phyloP scores from a whole-genome alignment of 2,329 filamentous ascomycete genomes.

The Fusarium kyushuense region DNA sequence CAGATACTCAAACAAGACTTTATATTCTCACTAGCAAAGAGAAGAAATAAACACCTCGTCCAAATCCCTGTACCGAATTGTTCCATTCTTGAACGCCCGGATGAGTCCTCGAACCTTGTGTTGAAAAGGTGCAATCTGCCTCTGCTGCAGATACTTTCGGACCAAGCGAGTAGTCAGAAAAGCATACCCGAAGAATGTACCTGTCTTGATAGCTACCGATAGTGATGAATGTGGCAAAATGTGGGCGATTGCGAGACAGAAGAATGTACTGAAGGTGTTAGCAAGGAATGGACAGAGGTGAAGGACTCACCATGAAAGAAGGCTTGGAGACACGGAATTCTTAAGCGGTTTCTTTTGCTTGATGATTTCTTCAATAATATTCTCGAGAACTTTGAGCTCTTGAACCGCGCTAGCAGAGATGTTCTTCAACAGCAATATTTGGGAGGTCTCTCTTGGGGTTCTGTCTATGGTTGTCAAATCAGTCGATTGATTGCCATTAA shows the following conservation, averaged over 20 bases:
- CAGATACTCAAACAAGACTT: too few species aligned
- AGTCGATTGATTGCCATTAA: neutral
- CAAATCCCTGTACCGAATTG: conserved; percentile 2
- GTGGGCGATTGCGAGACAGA: neutral
- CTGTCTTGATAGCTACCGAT: rapidly evolving
- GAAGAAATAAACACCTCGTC: conserved; percentile 1
- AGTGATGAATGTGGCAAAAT: rapidly evolving
- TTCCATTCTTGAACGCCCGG: conserved; percentile 23
- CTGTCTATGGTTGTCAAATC: neutral
- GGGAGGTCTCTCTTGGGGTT: neutral
- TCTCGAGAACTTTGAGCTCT: neutral
- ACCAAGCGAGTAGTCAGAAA: rapidly evolving
- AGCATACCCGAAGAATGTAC: rapidly evolving
- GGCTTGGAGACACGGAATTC: neutral
- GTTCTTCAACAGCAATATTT: rapidly evolving
- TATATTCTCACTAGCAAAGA: too few species aligned
- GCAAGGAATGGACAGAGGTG: rapidly evolving
- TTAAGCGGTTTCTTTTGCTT: neutral
- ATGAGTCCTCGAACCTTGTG: conserved; percentile 11
- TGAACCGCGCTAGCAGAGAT: neutral
- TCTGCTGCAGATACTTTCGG: neutral
- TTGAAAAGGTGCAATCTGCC: neutral
- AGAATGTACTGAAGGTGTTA: neutral
- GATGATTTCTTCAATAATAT: neutral
- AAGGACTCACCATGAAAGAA: neutral